Conservation (phyloP, 73 alveolate species). For the Paramecium tetraurelia region DNA sequence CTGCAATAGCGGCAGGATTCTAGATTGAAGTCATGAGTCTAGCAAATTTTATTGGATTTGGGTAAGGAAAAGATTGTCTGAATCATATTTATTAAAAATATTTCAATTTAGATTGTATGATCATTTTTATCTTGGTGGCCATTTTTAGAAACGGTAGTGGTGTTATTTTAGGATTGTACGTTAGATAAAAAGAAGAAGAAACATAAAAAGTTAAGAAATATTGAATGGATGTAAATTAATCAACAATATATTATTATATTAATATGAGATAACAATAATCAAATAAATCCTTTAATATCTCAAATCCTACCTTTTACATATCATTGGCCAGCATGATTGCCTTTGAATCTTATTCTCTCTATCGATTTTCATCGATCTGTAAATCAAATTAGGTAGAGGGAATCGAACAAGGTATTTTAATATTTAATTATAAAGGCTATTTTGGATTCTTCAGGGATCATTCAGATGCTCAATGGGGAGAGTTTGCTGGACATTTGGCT, state of each 20-base stretch:
- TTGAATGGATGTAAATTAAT: neutral
- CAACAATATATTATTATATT: neutral
- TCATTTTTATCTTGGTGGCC: neutral
- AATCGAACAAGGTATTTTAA: neutral
- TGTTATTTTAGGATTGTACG: neutral
- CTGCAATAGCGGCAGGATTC: slow-evolving; percentile 70
- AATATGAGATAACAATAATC: slow-evolving; percentile 10
- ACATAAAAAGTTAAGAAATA: neutral
- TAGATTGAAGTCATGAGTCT: slow-evolving; percentile 68
- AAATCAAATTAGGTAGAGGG: neutral
- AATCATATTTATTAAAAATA: neutral
- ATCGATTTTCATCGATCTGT: neutral
- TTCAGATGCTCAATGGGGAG: slow-evolving; percentile 6
- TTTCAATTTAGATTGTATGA: neutral
- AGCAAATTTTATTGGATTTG: slow-evolving; percentile 85
- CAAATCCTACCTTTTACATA: neutral
- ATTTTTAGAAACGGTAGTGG: neutral
- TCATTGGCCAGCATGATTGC: neutral
- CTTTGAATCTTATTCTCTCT: neutral
- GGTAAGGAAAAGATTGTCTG: slow-evolving; percentile 44
- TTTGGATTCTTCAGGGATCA: neutral
- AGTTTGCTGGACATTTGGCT: neutral
- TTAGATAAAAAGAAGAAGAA: neutral
- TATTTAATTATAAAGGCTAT: neutral
- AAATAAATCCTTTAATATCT: neutral